phyloP scores from a whole-genome alignment of 305 asterid species.

The Nicotiana rustica region DNA sequence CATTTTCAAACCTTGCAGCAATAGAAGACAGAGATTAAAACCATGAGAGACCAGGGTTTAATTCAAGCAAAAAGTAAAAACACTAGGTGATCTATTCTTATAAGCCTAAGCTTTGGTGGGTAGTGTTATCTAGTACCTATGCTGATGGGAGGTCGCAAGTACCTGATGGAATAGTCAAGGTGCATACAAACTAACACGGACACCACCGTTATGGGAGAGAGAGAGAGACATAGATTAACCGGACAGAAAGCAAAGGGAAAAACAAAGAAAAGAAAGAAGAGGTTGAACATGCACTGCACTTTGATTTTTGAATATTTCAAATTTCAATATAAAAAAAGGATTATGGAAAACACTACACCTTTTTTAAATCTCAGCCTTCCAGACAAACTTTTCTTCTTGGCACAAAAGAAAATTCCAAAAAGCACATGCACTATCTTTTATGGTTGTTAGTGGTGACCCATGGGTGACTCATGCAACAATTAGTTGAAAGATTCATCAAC shows the following conservation, averaged over 20 bases:
- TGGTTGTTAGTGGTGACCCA: constrained; percentile 42
- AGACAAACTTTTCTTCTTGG: neutral
- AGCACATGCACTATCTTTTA: neutral
- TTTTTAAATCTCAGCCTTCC: neutral
- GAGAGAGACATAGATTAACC: neutral
- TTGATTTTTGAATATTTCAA: neutral
- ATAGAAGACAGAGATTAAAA: neutral
- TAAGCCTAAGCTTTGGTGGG: neutral
- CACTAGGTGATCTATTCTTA: neutral
- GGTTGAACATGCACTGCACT: neutral
- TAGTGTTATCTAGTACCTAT: neutral
- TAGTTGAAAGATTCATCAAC: constrained; percentile 33
- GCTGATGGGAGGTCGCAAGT: neutral
- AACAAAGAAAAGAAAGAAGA: neutral
- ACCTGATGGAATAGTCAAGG: neutral
- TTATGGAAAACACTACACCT: neutral
- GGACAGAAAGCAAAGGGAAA: neutral
- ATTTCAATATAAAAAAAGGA: neutral
- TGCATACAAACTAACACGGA: neutral
- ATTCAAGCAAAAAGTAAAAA: neutral
- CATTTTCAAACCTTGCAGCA: neutral
- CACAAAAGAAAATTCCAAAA: no score
- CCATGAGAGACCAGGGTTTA: neutral
- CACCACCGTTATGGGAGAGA: no score
- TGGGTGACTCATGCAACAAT: constrained; percentile 50